Evolutionary conservation across 768 basidiomycete species (phyloP), one percentile per base, ranked within the genome.

Genomic region (Trametes cubensis): DNA sequence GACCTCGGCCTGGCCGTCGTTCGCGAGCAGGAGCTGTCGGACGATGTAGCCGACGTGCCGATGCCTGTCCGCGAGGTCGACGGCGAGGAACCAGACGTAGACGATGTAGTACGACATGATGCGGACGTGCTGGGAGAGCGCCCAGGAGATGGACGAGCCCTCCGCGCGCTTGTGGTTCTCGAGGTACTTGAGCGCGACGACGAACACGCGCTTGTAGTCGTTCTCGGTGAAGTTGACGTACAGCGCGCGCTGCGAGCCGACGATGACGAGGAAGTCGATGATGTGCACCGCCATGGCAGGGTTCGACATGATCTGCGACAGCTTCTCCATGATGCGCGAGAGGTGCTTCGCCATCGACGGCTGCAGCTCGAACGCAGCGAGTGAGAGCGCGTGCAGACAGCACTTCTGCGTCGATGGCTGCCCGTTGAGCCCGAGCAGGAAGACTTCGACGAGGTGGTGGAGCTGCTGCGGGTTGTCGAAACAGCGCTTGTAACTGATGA

Each of bases 281-380:
- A 98, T 95, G 71, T 98, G 95, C n/a, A 95, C 90, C 6, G 94
- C 90, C 83, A 98, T 90, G 62, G 87, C 87, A 2, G 94, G 86
- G 56, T 92, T 94, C 0, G 93, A 93, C 88, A 98, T 95, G 76
- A 98, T 96, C 72, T 92, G 89, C 7, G 90, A 88, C 28, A 98
- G 82, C 73, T 92, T 92, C 68, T 90, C 89, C 60, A 98, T 78
- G 55, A 97, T 93, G 39, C 83, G 79, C 7, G 93, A 83, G 39
- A 98, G 79, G 67, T 81, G 85, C 65, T 89, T 90, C 26, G 88
- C 92, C 74, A 95, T 84, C 7, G 92, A 91, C 7, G 85, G 77
- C 52, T 87, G 89, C 15, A 98, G 76, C 72, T 98, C 97, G 70
- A 92, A 95, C 0, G 93, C 88, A 3, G 88, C 85, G 34, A 98